Conservation (phyloP, 1,139 yeast species). For the Debaryomyces udenii region DNA sequence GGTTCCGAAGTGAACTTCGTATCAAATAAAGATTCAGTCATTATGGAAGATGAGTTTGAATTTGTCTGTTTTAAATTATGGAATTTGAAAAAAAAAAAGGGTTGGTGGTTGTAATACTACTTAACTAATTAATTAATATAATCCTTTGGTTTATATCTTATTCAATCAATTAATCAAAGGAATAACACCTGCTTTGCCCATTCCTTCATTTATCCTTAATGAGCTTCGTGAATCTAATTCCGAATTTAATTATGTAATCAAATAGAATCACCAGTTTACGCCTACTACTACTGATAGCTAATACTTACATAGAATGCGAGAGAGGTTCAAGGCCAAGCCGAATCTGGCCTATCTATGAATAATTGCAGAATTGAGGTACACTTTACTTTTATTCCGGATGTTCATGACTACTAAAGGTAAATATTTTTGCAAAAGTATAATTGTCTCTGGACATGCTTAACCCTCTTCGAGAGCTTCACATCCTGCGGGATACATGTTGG, state of each 20-base stretch:
- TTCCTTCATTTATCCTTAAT: constrained; percentile 5
- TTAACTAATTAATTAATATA: neutral
- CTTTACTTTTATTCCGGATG: too few relatives aligned
- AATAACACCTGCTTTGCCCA: neutral
- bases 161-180: constrained; percentile 6
- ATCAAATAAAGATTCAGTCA: constrained; percentile 49
- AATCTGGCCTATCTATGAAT: too few relatives aligned
- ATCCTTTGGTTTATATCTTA: neutral
- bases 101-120: constrained; percentile 3
- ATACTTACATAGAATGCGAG: too few relatives aligned
- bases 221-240: constrained; percentile 2
- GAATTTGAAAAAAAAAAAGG: constrained; percentile 4
- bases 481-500: too few relatives aligned
- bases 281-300: too few relatives aligned
- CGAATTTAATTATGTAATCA: neutral
- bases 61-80: constrained; percentile 1
- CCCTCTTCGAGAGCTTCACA: too few relatives aligned
- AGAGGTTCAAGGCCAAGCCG: too few relatives aligned
- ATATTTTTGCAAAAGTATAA: too few relatives aligned
- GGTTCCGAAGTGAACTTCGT: constrained; percentile 36
- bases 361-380: too few relatives aligned
- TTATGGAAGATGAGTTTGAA: constrained; percentile 13
- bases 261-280: neutral
- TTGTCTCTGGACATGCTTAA: too few relatives aligned
- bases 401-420: too few relatives aligned